Conservation (phyloP, 345 rosid species). For the Angophora floribunda region DNA sequence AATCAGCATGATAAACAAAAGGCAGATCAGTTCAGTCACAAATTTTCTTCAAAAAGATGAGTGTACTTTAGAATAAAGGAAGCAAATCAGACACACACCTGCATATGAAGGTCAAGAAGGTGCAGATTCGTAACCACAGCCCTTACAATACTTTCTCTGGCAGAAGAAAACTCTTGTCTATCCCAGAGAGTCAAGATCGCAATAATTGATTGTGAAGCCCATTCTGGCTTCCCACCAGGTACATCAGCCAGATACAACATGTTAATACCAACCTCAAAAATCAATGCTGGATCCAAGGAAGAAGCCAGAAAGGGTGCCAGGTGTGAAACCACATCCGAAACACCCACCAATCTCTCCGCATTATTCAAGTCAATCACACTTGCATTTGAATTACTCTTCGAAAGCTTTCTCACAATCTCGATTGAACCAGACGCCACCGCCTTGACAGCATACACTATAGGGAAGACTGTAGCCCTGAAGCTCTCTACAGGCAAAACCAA, state of each 20-base stretch:
- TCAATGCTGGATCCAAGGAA: conserved; percentile 91
- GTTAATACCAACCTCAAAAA: conserved; percentile 92
- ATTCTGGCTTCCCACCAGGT: conserved; percentile 97
- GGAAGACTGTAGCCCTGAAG: conserved; percentile 78
- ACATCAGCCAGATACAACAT: conserved; percentile 96
- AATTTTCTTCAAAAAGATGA: not conserved
- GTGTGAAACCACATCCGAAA: conserved; percentile 80
- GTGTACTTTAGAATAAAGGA: not conserved
- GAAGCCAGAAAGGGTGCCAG: conserved; percentile 87
- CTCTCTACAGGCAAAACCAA: conserved; percentile 81
- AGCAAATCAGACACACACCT: conserved; percentile 29
- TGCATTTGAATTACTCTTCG: conserved; percentile 42
- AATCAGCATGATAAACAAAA: not conserved
- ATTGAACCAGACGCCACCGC: conserved; percentile 84
- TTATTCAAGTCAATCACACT: conserved; percentile 41
- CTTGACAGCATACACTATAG: conserved; percentile 79
- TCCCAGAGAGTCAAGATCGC: conserved; percentile 98
- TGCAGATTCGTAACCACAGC: conserved; percentile 92
- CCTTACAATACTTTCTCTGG: conserved; percentile 95
- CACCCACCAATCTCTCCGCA: conserved; percentile 86
- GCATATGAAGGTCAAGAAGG: conserved; percentile 95
- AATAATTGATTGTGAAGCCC: conserved; percentile 93
- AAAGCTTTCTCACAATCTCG: conserved; percentile 64
- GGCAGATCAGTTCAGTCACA: not conserved
- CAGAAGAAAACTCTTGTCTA: conserved; percentile 95